Percentiles rank a stretch among this genome's conserved stretches.
Evolutionary conservation across 1,284 basidiomycete species (phyloP).

Genomic region (Vanrija pseudolonga): DNA sequence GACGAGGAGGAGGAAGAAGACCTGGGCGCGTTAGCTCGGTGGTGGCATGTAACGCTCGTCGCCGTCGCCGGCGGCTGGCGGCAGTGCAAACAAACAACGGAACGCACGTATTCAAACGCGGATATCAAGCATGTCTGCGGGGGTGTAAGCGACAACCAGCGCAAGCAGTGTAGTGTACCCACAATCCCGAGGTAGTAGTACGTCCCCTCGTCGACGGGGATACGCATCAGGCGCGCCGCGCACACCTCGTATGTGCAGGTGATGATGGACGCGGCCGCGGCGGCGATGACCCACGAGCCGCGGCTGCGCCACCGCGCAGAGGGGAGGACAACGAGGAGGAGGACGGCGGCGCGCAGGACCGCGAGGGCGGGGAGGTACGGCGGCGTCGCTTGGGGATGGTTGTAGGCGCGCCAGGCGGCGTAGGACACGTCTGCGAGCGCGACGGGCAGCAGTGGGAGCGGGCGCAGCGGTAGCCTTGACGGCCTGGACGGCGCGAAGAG

Average conservation of each 20-base stretch:
- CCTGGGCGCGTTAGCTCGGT: neutral
- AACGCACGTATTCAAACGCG: constrained; percentile 15
- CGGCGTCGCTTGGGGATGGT: neutral
- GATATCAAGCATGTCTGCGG: constrained; percentile 10
- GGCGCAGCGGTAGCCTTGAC: constrained; percentile 1
- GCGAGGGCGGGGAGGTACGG: neutral
- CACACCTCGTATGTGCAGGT: constrained; percentile 7
- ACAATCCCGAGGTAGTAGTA: neutral
- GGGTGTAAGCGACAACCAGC: constrained; percentile 3
- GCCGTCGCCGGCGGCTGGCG: neutral
- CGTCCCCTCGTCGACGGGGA: neutral
- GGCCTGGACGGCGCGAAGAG: neutral
- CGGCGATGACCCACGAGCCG: constrained; percentile 3
- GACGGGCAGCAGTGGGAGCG: constrained; percentile 7
- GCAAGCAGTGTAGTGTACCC: neutral
- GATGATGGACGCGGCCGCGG: constrained; percentile 3
- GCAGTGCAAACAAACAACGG: too few relatives aligned
- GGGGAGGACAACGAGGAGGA: neutral
- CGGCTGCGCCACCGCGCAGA: constrained; percentile 6
- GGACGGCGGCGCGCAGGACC: neutral
- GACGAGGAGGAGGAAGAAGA: constrained; percentile 16
- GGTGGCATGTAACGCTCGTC: neutral
- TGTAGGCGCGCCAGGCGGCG: neutral
- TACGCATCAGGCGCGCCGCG: neutral
- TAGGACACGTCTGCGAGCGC: constrained; percentile 5